phyloP scores from a whole-genome alignment of 2,329 filamentous ascomycete genomes.

The Lecanicillium sp. region DNA sequence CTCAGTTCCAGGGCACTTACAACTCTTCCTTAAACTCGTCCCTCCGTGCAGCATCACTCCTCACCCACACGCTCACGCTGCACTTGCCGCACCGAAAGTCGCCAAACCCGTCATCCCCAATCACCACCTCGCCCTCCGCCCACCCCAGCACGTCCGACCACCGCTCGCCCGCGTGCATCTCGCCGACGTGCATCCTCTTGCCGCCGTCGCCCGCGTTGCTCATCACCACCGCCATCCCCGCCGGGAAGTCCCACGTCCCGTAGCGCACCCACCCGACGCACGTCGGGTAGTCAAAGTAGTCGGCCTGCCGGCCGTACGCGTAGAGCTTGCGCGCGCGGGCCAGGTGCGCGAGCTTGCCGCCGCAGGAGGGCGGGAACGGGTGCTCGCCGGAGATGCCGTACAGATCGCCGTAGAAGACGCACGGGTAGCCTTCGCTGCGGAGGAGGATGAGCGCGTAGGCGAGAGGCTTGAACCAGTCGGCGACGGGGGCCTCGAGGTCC shows the following conservation, averaged over 20 bases:
- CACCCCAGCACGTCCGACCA: slow-evolving; percentile 61
- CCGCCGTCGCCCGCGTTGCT: slow-evolving; percentile 44
- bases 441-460: slow-evolving; percentile 69
- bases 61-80: slow-evolving; percentile 56
- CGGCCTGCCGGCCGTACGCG: slow-evolving; percentile 58
- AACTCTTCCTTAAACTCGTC: slow-evolving; percentile 36
- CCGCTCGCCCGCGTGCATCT: slow-evolving; percentile 50
- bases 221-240: slow-evolving; percentile 51
- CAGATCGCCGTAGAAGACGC: slow-evolving; percentile 65
- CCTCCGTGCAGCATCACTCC: slow-evolving; percentile 45
- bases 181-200: slow-evolving; percentile 60
- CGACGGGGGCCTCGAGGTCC: slow-evolving; percentile 48
- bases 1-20: slow-evolving; percentile 24
- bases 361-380: slow-evolving; percentile 46
- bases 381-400: slow-evolving; percentile 51
- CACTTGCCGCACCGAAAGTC: slow-evolving; percentile 48
- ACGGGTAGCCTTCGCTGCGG: slow-evolving; percentile 55
- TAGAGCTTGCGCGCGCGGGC: slow-evolving; percentile 59
- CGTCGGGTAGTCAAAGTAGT: slow-evolving; percentile 56
- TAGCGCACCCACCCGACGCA: slow-evolving; percentile 57
- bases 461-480: slow-evolving; percentile 62
- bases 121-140: slow-evolving; percentile 48
- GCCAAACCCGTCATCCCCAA: slow-evolving; percentile 56
- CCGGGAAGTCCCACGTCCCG: slow-evolving; percentile 39
- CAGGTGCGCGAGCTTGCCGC: slow-evolving; percentile 50